phyloP scores from a whole-genome alignment of 805 yeast genomes.

The Candida silvicultrix region DNA sequence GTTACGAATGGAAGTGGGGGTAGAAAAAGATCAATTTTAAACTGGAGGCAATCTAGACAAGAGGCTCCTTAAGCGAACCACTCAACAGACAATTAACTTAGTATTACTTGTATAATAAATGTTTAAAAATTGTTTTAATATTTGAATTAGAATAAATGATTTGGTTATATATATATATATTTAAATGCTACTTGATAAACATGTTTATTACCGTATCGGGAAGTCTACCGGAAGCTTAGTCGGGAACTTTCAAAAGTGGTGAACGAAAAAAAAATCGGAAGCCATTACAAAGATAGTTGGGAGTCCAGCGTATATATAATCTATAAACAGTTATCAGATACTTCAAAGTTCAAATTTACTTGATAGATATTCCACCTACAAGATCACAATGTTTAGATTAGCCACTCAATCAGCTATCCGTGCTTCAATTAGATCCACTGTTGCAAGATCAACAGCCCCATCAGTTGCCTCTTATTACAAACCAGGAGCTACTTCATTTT shows the following conservation, averaged over 20 bases:
- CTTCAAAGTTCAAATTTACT: too few relatives aligned
- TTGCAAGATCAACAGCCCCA: conserved; percentile 28
- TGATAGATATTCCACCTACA: background rate
- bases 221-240: background rate
- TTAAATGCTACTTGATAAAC: too few relatives aligned
- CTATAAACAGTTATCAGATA: too few relatives aligned
- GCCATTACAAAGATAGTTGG: too few relatives aligned
- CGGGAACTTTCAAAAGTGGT: background rate
- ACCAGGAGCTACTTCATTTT: conserved; percentile 12
- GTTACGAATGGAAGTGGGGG: conserved; percentile 11
- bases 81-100: too few relatives aligned
- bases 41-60: conserved; percentile 28
- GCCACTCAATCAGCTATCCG: conserved; percentile 36
- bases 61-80: background rate
- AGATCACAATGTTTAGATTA: conserved; percentile 54
- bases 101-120: background rate
- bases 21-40: conserved; percentile 23
- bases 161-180: background rate
- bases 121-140: background rate
- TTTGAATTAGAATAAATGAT: background rate
- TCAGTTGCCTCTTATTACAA: conserved; percentile 20
- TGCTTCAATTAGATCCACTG: conserved; percentile 24
- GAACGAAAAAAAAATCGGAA: background rate
- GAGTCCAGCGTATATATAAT: too few relatives aligned
- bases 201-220: background rate